These are phyloP conservation scores for Clarireedia homoeocarpa DNA, from an alignment of 2,329 filamentous ascomycete species.

Conservation along the genomic window DNA sequence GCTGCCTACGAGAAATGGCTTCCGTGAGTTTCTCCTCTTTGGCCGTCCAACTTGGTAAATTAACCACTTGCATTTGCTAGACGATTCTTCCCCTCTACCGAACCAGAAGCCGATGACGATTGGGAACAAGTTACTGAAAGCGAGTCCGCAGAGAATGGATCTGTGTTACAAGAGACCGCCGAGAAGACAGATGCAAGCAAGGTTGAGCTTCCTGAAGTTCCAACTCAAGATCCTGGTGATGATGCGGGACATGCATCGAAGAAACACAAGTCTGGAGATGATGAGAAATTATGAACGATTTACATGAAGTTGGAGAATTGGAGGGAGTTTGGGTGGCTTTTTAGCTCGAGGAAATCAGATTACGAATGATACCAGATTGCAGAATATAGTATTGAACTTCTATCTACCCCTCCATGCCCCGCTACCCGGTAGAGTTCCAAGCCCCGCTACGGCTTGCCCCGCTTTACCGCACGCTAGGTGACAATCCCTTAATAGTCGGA, in stretches of 20 bases:
- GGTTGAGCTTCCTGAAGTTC: conserved; percentile 32
- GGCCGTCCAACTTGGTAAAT: conserved; percentile 1
- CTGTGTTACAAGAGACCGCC: conserved; percentile 3
- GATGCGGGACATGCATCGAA: conserved; percentile 28
- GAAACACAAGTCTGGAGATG: conserved; percentile 28
- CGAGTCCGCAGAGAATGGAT: conserved; percentile 21
- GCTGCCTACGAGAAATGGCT: conserved; percentile 60
- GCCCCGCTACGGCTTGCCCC: background rate
- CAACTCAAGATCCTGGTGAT: conserved; percentile 29
- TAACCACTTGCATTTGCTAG: conserved; percentile 24
- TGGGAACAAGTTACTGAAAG: conserved; percentile 25
- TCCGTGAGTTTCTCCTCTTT: conserved; percentile 52
- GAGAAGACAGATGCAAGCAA: conserved; percentile 19
- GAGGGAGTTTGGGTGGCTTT: background rate
- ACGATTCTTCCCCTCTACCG: conserved; percentile 40
- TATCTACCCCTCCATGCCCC: conserved; percentile 3
- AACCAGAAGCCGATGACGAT: conserved; percentile 20
- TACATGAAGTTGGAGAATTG: background rate
- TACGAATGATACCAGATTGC: background rate
- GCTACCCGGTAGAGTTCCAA: background rate
- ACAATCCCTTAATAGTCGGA: too few relatives aligned
- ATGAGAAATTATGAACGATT: conserved; percentile 7
- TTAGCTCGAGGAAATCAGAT: background rate
- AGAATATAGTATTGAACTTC: background rate
- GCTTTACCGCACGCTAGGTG: background rate